Evolutionary conservation across 2,329 filamentous ascomycete genomes (phyloP), one percentile per base, ranked within the genome.

Genomic region (Allantophomopsis lycopodina): DNA sequence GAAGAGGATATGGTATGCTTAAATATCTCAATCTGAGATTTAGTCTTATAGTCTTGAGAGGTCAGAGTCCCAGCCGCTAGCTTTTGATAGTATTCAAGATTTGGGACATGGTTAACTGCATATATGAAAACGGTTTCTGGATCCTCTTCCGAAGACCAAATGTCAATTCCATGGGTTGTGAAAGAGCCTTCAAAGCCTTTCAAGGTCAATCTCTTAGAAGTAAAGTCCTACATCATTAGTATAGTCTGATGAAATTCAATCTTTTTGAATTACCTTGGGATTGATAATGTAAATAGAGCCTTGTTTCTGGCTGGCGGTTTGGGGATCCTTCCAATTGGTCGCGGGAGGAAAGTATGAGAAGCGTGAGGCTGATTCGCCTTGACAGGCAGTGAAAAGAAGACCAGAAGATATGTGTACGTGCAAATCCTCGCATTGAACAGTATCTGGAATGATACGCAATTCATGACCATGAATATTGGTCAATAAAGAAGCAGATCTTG

Each of bases 81-180:
- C 18, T 39, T 35, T 21, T 49, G 34, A 14, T 53, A 50, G 16
- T 61, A 64, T 0, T 59, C 58, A 0, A 61, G 59, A 41, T 75
- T 68, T 0, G 73, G 67, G 1, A 69, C 47, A 40, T 79, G 76
- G 46, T 79, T 79, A 37, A 79, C 54, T 0, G 69, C 73, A 40
- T 72, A 73, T 35, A 79, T 69, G 46, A 74, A 79, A 5, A 79
- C 66, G 0, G 68, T 56, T 1, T 59, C 50, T 8, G 54, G 30
- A 2, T 48, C 48, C 2, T 62, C 48, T 0, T 63, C 64, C 44
- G 76, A 71, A 3, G 60, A 52, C n/a, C 74, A 61, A 6, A 79
- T 60, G 42, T 75, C 72, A 44, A 79, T 73, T 1, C 75, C 75
- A 45, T 79, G 75, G 0, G 74, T 74, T 5, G 69, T 49, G 37